Conservation (phyloP, 1,139 yeast genomes). For the Blastobotrys buckinghamii region DNA sequence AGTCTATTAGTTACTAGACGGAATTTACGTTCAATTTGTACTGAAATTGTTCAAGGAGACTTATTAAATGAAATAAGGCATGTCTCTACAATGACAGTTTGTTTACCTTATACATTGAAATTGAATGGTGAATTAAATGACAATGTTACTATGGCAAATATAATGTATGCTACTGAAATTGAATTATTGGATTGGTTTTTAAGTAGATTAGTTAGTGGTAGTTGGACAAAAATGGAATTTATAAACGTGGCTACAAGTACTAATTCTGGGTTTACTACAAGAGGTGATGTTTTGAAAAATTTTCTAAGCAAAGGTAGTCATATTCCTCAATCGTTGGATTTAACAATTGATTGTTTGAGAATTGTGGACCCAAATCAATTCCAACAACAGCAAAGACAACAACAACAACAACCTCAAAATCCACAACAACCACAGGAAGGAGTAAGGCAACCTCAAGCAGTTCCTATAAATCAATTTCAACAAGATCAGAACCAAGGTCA, state of each 20-base stretch:
- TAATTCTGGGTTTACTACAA: neutral
- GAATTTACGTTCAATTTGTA: conserved; percentile 1
- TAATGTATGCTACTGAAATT: neutral
- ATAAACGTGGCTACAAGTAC: neutral
- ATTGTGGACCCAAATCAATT: neutral
- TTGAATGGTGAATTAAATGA: neutral
- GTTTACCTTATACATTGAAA: neutral
- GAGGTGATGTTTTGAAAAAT: neutral
- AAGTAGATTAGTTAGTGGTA: neutral
- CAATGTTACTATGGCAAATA: neutral
- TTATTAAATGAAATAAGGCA: neutral
- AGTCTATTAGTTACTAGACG: neutral
- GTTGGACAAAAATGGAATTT: neutral
- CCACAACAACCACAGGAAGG: too few species aligned
- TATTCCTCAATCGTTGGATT: neutral
- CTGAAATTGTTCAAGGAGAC: neutral
- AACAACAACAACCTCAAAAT: neutral
- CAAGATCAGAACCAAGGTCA: too few species aligned
- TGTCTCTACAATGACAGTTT: neutral
- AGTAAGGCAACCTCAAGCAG: too few species aligned
- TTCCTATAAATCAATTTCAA: too few species aligned
- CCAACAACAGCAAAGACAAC: neutral
- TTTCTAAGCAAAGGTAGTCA: neutral
- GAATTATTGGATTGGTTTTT: conserved; percentile 1
- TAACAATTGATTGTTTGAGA: neutral